Evolutionary conservation across 2,329 filamentous ascomycete species (phyloP), one percentile per base, ranked within the genome.

Genomic region (Penicillium decumbens): DNA sequence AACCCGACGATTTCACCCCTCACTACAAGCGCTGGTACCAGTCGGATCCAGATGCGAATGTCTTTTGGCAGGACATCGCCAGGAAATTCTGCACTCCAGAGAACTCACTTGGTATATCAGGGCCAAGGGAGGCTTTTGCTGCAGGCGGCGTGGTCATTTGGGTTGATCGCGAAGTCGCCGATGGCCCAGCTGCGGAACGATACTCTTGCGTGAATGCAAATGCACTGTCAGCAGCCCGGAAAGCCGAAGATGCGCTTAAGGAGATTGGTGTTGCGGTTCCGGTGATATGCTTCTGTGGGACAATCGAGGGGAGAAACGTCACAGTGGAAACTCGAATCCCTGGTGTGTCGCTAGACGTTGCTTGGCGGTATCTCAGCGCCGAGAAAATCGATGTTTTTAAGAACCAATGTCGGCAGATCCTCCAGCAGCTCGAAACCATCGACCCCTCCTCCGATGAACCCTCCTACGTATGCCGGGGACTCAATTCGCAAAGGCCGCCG

Each of bases 301-400:
- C 58, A 28, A 59, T 73, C 39, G 64, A 68, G 24, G 68, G 63
- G 37, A 70, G 65, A 44, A 72, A 73, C 49, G 61, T 72, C 35
- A 67, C 70, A 6, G 63, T 71, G 37, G 69, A 72, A 55, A 69
- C 69, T 12, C 61, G 70, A 38, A 67, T 73, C 20, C 67, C 70
- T 3, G 71, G 71, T 4, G 66, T 72, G 41, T 66, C 70, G 12
- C 55, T 73, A 27, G 66, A 72, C 37, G 60, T 67, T 38, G 68
- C 63, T n/a, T 73, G 65, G 66, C 66, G 58, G 20, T 66, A 70
- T 45, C 63, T 73, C 20, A 62, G 58, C 18, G n/a, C 48, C 7
- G 57, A 62, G 15, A 64, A 73, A 49, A 66, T 70, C 23, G 51
- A 61, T 13, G 45, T 38, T 20, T 58, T 71, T 43, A 73, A 72